Base-by-base conservation (phyloP, 306 rosid genomes). In the Rosa persica region DNA sequence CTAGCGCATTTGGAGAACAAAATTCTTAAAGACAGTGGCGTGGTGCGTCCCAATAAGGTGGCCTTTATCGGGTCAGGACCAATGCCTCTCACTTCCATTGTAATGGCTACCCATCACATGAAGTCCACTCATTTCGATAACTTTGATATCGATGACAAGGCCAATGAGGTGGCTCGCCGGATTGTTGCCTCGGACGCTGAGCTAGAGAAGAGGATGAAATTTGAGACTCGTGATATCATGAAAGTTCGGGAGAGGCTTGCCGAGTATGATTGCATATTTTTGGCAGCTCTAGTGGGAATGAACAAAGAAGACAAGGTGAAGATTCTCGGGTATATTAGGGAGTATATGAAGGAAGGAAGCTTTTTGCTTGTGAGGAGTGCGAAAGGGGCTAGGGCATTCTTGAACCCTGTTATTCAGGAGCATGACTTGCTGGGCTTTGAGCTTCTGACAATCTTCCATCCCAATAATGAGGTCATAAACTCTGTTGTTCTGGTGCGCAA, bases 61-160 rank as follows among this genome's bases (percentile, higher is more conserved):
- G 90, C 96, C 0, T 93, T 91, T 65, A 78, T 93, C 2, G 94
- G 98, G 27, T 93, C 98, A 0, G 98, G 98, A n/a, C 94, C 98
- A 68, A 74, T 91, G 90, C 93, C 96, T 44, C 85, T 93, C 57
- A 83, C 90, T 34, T 91, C 96, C 61, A 76, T 93, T 20, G 65
- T 93, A 40, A 74, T 93, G 90, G 98, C 96, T 3, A 83, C 74
- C 2, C 86, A 81, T 25, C 94, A 91, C 92, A 76, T 89, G 92
- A 83, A 76, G 2, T 75, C 81, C 15, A 84, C 98, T 0, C 85
- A 88, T 17, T 89, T 93, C 20, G 93, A 93, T 46, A 89, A 93
- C 82, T 86, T 49, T 20, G 97, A 91, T 49, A 72, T 90, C 0
- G 93, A 93, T 49, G 83, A 75, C 60, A 85, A 82, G 84, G 97